A percentile compares a stretch with the other conserved stretches of the same genome.
Evolutionary conservation across 2,329 filamentous ascomycete species (phyloP).

Genomic region (Scedosporium boydii): DNA sequence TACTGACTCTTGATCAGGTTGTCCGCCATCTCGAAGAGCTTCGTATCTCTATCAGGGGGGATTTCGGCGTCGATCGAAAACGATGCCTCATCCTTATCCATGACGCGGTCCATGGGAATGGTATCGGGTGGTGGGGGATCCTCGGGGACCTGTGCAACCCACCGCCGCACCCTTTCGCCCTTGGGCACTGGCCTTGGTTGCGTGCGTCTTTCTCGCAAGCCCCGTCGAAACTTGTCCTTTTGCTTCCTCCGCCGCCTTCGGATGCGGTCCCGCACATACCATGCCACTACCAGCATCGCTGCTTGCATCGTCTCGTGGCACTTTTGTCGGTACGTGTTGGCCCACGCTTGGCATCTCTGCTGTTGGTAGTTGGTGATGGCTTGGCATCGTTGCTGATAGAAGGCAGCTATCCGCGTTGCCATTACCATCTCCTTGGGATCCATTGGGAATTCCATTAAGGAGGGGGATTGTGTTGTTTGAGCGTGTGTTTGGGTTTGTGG

Average conservation of each 20-base stretch:
- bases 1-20: constrained; percentile 38
- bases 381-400: constrained; percentile 38
- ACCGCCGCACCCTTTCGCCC: constrained; percentile 31
- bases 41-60: constrained; percentile 29
- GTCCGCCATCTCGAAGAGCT: constrained; percentile 34
- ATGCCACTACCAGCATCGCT: constrained; percentile 38
- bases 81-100: constrained; percentile 27
- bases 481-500: constrained; percentile 2
- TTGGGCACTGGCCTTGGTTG: constrained; percentile 25
- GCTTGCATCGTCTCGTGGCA: constrained; percentile 39
- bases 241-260: constrained; percentile 29
- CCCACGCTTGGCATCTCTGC: constrained; percentile 38
- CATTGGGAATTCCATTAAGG: constrained; percentile 11
- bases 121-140: constrained; percentile 21
- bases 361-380: constrained; percentile 37
- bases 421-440: constrained; percentile 35
- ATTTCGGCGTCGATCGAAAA: constrained; percentile 31
- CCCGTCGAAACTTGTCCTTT: constrained; percentile 30
- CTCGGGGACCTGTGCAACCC: constrained; percentile 31
- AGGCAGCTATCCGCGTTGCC: constrained; percentile 36
- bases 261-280: constrained; percentile 39
- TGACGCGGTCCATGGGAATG: constrained; percentile 14
- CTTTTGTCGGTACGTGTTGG: constrained; percentile 33
- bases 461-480: constrained; percentile 6
- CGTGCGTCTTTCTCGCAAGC: constrained; percentile 23